Base-by-base conservation (phyloP, 768 basidiomycete species). In the Leccinum longicurvipes region DNA sequence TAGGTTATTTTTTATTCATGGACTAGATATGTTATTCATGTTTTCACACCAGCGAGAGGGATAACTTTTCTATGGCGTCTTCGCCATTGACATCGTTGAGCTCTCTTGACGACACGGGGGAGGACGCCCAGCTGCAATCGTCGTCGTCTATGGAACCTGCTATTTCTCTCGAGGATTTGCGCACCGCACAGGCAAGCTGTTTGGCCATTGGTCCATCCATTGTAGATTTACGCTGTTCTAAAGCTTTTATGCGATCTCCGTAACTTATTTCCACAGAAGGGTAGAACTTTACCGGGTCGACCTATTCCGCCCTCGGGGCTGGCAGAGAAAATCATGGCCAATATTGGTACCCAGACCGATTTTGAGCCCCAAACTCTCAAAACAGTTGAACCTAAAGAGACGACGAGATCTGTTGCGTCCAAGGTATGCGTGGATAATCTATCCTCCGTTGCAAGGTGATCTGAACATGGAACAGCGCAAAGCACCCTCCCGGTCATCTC, bases 31-130 rank as follows among this genome's bases (percentile, higher is more conserved):
- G 19, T 31, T 58, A 23, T 51, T 42, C 21, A 47, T 51, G 47
- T 49, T 41, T 49, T 17, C 19, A 34, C 55, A 34, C 34, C 39
- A 66, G 58, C 50, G 61, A 65, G 53, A 64, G 51, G 19, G 61
- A 69, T 52, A 21, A 56, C 29, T 75, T 77, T 17, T 87, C 86
- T 45, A 77, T 74, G 32, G 67, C 83, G 68, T 89, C 86, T 12
- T 89, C 89, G 1, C 89, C 87, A 3, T 71, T 90, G 41, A 89
- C 88, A 23, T 86, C 87, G 1, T 70, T 91, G 48, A 89, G 86
- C 60, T 89, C 87, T 34, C 67, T 89, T 55, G 86, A 87, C 52
- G 88, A 86, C 51, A 67, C 72, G 14, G 82, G 85, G 21, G 72
- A 68, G 55, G 60, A 63, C 52, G 60, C 23, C 59, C 63, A 51